These are phyloP conservation scores for Haematococcus lacustris DNA, from an alignment of 139 green algal genomes.

Conservation along the genomic window DNA sequence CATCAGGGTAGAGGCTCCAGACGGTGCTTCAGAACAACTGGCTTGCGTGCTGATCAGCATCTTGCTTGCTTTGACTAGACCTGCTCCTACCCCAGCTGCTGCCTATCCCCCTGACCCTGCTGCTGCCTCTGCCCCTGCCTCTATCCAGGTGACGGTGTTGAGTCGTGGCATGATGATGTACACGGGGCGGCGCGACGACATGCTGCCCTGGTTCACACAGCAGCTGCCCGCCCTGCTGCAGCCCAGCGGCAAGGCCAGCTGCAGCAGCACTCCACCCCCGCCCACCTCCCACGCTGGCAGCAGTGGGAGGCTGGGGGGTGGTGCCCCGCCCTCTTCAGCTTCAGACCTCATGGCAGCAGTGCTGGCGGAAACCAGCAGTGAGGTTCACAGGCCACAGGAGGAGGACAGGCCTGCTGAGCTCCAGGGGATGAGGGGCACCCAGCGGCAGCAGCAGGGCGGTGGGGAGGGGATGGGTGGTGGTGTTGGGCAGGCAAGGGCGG, in stretches of 20 bases:
- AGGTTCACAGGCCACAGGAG: too few species aligned
- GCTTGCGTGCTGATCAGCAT: neutral
- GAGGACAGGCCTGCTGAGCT: too few species aligned
- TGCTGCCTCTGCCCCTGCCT: too few species aligned
- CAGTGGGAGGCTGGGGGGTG: too few species aligned
- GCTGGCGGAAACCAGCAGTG: too few species aligned
- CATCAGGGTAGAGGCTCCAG: neutral
- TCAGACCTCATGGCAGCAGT: too few species aligned
- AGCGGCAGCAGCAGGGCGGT: too few species aligned
- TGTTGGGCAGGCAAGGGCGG: too few species aligned
- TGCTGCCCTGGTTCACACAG: slow-evolving; percentile 35
- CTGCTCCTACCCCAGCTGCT: neutral
- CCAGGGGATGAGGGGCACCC: too few species aligned
- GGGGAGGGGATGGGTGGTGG: too few species aligned
- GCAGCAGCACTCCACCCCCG: neutral
- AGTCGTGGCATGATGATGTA: slow-evolving; percentile 34
- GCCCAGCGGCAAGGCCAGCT: slow-evolving; percentile 4
- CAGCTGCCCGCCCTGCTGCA: slow-evolving; percentile 6
- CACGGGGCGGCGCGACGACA: slow-evolving; percentile 18
- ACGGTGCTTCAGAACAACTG: neutral
- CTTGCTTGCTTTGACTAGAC: neutral
- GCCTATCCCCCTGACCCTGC: neutral
- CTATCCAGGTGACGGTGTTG: slow-evolving; percentile 68
- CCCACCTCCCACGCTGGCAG: too few species aligned
- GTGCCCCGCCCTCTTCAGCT: too few species aligned